phyloP scores from a whole-genome alignment of 495 filamentous ascomycete genomes.

The Rusavskia elegans region DNA sequence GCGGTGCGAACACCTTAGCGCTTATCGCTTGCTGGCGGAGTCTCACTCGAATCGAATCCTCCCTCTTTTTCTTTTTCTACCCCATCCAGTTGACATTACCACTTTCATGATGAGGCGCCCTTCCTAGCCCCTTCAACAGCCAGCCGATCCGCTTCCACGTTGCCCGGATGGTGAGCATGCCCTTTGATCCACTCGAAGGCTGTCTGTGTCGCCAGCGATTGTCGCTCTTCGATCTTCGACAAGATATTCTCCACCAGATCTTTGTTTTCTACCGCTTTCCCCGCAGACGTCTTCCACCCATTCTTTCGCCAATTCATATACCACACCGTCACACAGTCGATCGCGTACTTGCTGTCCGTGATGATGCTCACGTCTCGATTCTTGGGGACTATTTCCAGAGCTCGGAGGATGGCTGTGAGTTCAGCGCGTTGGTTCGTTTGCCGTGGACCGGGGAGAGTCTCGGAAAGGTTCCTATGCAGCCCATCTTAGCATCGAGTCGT shows the following conservation, averaged over 20 bases:
- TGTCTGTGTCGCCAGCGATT: conserved; percentile 41
- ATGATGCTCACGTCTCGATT: conserved; percentile 51
- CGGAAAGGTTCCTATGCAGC: conserved; percentile 61
- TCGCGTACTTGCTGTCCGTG: conserved; percentile 75
- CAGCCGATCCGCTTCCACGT: conserved; percentile 63
- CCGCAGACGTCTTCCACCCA: conserved; percentile 55
- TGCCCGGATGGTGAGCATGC: conserved; percentile 51
- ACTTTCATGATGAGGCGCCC: conserved; percentile 8
- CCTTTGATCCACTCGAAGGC: conserved; percentile 81
- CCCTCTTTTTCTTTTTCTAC: too few species aligned
- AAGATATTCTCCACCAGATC: conserved; percentile 67
- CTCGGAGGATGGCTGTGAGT: conserved; percentile 71
- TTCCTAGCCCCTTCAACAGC: conserved; percentile 45
- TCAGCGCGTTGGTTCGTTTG: conserved; percentile 96
- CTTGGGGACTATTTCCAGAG: conserved; percentile 57
- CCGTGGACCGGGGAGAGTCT: conserved; percentile 50
- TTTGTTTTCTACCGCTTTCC: conserved; percentile 64
- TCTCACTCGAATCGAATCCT: too few species aligned
- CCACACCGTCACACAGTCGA: conserved; percentile 84
- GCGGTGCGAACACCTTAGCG: too few species aligned
- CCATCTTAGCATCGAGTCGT: neutral
- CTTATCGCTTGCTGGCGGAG: too few species aligned
- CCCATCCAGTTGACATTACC: too few species aligned
- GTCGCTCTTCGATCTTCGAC: conserved; percentile 53
- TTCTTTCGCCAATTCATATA: conserved; percentile 63